A percentile compares a stretch with the other conserved stretches of the same genome.
These are phyloP conservation scores for Eimeria tenella DNA, from an alignment of 169 alveolate genomes.

Conservation along the genomic window DNA sequence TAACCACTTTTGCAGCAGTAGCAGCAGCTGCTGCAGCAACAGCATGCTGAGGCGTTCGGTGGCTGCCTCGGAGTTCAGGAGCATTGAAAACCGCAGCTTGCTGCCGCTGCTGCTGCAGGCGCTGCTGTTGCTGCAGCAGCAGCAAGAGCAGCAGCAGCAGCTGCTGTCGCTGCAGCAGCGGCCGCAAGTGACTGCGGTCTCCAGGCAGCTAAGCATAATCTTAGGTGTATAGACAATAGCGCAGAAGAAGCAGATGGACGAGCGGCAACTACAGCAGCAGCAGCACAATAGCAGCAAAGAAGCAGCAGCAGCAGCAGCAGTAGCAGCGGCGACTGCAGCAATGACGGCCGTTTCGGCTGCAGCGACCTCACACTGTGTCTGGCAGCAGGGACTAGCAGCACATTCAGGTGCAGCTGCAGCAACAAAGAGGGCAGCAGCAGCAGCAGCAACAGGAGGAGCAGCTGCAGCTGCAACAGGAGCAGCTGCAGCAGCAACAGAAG, in stretches of 20 bases:
- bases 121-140: too few species aligned
- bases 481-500: slow-evolving; percentile 27
- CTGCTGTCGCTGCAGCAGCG: too few species aligned
- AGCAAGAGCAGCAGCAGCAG: too few species aligned
- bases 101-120: too few species aligned
- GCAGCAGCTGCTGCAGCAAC: too few species aligned
- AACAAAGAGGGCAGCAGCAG: slow-evolving; percentile 2
- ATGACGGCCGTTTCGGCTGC: not conserved
- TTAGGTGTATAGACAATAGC: too few species aligned
- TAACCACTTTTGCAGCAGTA: too few species aligned
- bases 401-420: not conserved
- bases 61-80: too few species aligned
- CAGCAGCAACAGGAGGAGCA: not conserved
- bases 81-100: too few species aligned
- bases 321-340: not conserved
- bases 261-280: not conserved
- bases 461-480: slow-evolving; percentile 20
- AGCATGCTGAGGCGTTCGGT: too few species aligned
- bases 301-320: not conserved
- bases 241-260: not conserved
- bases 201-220: too few species aligned
- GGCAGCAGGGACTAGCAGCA: not conserved
- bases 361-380: not conserved
- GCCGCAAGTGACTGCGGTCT: too few species aligned
- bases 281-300: not conserved